phyloP scores from a whole-genome alignment of 768 basidiomycete species.

The Flagelloscypha sp. region DNA sequence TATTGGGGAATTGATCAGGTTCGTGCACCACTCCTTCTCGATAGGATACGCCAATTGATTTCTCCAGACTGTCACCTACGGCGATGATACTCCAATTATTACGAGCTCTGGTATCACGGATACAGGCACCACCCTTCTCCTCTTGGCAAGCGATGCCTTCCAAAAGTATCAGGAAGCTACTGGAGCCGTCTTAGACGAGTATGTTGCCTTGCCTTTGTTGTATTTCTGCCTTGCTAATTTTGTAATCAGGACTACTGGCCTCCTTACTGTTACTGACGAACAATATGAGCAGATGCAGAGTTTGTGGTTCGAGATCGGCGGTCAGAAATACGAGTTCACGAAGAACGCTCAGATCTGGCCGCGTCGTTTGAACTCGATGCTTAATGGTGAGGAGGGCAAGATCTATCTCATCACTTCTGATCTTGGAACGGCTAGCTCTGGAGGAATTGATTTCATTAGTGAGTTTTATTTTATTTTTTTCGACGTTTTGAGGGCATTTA shows the following conservation, averaged over 20 bases:
- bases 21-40: not conserved
- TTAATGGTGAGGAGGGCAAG: slow-evolving; percentile 41
- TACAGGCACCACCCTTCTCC: slow-evolving; percentile 44
- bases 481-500: not conserved
- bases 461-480: slow-evolving; percentile 8
- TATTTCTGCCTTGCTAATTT: not conserved
- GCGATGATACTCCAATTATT: slow-evolving; percentile 23
- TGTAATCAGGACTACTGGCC: slow-evolving; percentile 37
- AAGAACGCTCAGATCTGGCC: slow-evolving; percentile 69
- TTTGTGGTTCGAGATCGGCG: slow-evolving; percentile 45
- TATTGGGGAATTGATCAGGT: slow-evolving; percentile 42
- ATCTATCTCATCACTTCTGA: slow-evolving; percentile 56
- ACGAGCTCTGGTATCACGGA: slow-evolving; percentile 42
- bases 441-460: slow-evolving; percentile 62
- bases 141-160: slow-evolving; percentile 54
- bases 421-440: slow-evolving; percentile 39
- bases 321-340: slow-evolving; percentile 43
- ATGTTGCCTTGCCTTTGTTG: slow-evolving; percentile 7
- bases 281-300: slow-evolving; percentile 43
- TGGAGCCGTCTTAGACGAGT: slow-evolving; percentile 44
- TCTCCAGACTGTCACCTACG: slow-evolving; percentile 29
- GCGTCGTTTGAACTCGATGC: slow-evolving; percentile 42
- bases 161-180: slow-evolving; percentile 44
- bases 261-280: slow-evolving; percentile 41
- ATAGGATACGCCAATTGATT: not conserved